Evolutionary conservation across 208 protist genomes (phyloP), one percentile per base, ranked within the genome.

Genomic region (Leishmania braziliensis): DNA sequence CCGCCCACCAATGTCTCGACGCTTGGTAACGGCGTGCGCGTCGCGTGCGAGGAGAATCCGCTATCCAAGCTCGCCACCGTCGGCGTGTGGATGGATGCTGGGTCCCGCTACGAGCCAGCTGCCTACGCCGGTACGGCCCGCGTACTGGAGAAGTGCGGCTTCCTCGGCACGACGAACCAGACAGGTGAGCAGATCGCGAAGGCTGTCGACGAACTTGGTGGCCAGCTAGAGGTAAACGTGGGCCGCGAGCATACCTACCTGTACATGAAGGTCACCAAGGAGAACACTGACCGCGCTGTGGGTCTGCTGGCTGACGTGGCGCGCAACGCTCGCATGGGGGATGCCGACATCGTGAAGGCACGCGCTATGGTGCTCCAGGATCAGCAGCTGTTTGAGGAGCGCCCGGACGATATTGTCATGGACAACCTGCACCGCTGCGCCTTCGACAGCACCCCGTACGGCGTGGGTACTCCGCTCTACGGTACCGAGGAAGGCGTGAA

Each of bases 111-210:
- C 85, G 99, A 99, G 93, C 97, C 85, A 33, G 93, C 91, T 46
- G 77, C 95, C 16, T 99, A 95, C 91, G 99, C 99, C 81, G 99
- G 99, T 63, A 95, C 96, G 23, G 98, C 99, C 60, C 99, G 99
- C 82, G 99, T 99, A 82, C 92, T 99, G 36, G 98, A 99, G 89
- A 99, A 99, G 91, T 99, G 99, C 90, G 92, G 95, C 75, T 99
- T 99, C 89, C 99, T 99, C 78, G 98, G 97, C 50, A 99, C 99
- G 39, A 78, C 86, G 10, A 96, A 92, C 63, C 95, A 98, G 81
- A 91, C 89, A 26, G 86, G 90, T 73, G 75, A 90, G 46, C 92
- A 98, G 78, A 93, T 99, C 53, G 94, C 99, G 83, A 79, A 86
- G 69, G 97, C 98, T 65, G 86, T 99, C 16, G 98, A 99, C 86